Conservation (phyloP, 139 green algal genomes). For the Diplosphaera chodatii region DNA sequence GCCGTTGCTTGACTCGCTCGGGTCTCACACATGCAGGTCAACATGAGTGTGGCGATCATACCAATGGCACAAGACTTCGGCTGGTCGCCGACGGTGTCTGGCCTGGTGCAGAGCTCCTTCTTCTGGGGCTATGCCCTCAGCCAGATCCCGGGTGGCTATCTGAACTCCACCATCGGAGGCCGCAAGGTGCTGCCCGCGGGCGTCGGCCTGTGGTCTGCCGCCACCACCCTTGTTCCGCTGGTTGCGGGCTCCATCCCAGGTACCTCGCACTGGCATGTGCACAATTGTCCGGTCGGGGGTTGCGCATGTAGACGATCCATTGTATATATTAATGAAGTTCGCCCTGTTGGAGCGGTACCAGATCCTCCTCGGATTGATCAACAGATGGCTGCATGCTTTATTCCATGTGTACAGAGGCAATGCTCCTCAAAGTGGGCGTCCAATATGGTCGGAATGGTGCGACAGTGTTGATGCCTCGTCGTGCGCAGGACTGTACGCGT, state of each 20-base stretch:
- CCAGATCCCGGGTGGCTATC: constrained; percentile 87
- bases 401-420: too few relatives aligned
- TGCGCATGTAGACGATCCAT: too few relatives aligned
- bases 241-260: constrained; percentile 47
- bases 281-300: too few relatives aligned
- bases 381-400: too few relatives aligned
- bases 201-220: constrained; percentile 74
- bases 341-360: too few relatives aligned
- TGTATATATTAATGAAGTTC: too few relatives aligned
- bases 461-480: too few relatives aligned
- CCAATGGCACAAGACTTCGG: constrained; percentile 92
- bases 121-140: constrained; percentile 73
- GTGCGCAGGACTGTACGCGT: constrained; percentile 53
- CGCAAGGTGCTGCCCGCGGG: constrained; percentile 67
- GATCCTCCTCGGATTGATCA: too few relatives aligned
- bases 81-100: constrained; percentile 72
- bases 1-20: too few relatives aligned
- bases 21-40: constrained; percentile 85
- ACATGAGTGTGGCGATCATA: constrained; percentile 95
- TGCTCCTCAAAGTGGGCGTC: too few relatives aligned
- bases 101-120: constrained; percentile 89
- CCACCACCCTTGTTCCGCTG: constrained; percentile 69
- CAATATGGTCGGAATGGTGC: too few relatives aligned
- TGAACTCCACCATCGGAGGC: constrained; percentile 62
- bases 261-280: too few relatives aligned